Base-by-base conservation (phyloP, 2,329 filamentous ascomycete species). In the Daldinia sp. region DNA sequence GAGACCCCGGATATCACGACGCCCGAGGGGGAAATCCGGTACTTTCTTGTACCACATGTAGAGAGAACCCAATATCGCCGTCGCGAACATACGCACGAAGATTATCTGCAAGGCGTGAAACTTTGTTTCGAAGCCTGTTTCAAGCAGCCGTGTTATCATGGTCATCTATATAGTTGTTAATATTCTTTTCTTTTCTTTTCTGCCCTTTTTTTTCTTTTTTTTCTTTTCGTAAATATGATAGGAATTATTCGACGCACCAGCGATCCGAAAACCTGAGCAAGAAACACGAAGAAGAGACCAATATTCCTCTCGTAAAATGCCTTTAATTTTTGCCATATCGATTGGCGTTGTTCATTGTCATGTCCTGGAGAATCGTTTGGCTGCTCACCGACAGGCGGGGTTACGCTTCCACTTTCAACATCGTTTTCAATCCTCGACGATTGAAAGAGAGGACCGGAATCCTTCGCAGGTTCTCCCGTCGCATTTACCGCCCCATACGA, bases 21-120 rank as follows among this genome's bases (percentile, higher is more conserved):
- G 79, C 0, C 91, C 91, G 1, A 92, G 77, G 0, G 90, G 91
- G 54, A 89, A 90, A 66, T 89, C 76, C 1, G 90, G 87, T 1
- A 80, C 74, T 10, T 74, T 73, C 53, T 77, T 76, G 25, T 74
- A 75, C 77, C 76, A 79, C 77, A 79, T 78, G 30, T 79, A 80
- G 5, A 75, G 15, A 1, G 73, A 77, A 2, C 78, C 77, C 4
- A 80, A 71, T 0, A 77, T 21, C 0, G 74, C 67, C 0, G 78
- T 80, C 3, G 74, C 73, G 0, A 77, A 39, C 79, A 80, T 80
- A 37, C 79, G 76, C 0, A 80, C 77, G 47, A 80, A 80, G 15
- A 80, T 79, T 41, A 80, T 77, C 34, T 80, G 77, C 53, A 80
- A 47, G 3, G 78, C 78, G 47, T 79, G 77, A 29, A 79, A 78